Conservation (phyloP, 495 filamentous ascomycete species). For the Lineolata rhizophorae region DNA sequence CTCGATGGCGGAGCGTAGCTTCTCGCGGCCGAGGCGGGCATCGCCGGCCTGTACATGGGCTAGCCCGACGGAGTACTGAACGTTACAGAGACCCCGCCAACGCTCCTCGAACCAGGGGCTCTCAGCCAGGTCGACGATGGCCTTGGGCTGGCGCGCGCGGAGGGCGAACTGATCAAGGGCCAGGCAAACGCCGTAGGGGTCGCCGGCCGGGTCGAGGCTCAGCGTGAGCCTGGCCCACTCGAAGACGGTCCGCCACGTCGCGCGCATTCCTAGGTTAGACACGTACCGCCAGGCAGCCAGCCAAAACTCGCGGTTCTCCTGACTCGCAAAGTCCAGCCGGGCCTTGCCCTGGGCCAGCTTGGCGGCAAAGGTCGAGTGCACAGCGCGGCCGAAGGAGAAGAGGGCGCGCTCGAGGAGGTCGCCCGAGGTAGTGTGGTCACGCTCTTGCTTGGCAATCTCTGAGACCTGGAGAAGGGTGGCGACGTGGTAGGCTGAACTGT, state of each 20-base stretch:
- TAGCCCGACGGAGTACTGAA: conserved; percentile 8
- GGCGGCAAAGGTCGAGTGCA: conserved; percentile 53
- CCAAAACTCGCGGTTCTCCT: conserved; percentile 83
- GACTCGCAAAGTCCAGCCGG: conserved; percentile 50
- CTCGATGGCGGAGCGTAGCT: conserved; percentile 42
- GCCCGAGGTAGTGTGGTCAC: conserved; percentile 61
- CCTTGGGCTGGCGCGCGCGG: conserved; percentile 50
- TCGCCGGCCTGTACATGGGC: conserved; percentile 55
- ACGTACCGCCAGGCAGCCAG: conserved; percentile 79
- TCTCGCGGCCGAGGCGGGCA: conserved; percentile 33
- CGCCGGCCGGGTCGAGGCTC: conserved; percentile 43
- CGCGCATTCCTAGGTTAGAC: conserved; percentile 59
- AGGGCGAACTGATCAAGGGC: conserved; percentile 68
- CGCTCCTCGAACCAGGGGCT: no score
- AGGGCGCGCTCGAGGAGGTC: conserved; percentile 82
- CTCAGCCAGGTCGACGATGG: conserved; percentile 44
- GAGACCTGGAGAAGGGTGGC: conserved; percentile 84
- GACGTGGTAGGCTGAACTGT: conserved; percentile 47
- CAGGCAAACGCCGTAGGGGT: conserved; percentile 65
- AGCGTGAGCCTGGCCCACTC: conserved; percentile 83
- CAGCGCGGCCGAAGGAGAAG: conserved; percentile 76
- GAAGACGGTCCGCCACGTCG: conserved; percentile 79
- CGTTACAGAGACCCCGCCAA: no score
- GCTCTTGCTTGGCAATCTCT: conserved; percentile 73
- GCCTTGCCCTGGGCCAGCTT: conserved; percentile 61